Evolutionary conservation across 116 monocot genomes (phyloP).

Genomic region (Zostera marina): DNA sequence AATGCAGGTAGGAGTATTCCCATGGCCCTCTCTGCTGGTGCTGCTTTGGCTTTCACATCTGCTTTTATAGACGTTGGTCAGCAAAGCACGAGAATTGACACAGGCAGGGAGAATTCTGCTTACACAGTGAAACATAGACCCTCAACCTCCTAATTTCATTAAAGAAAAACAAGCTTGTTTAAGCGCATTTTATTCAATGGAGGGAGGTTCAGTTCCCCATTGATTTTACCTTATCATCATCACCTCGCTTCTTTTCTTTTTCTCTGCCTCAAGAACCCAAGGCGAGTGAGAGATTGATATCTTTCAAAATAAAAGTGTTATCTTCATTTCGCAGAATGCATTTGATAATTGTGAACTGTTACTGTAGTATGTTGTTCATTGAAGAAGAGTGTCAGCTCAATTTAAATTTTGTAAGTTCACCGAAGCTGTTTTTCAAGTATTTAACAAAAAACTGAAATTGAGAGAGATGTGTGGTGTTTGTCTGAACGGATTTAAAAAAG

Average conservation of each 20-base stretch:
- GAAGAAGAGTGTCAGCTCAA: too few species aligned
- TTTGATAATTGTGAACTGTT: not conserved
- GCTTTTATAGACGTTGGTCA: slow-evolving; percentile 44
- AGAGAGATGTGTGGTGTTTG: too few species aligned
- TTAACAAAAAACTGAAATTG: too few species aligned
- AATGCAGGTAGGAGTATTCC: slow-evolving; percentile 41
- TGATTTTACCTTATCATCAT: not conserved
- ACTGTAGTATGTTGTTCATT: not conserved
- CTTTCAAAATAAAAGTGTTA: not conserved
- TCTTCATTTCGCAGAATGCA: slow-evolving; percentile 1
- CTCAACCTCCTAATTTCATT: not conserved
- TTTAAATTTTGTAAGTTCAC: too few species aligned
- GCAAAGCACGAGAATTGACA: slow-evolving; percentile 33
- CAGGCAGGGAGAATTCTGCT: slow-evolving; percentile 32
- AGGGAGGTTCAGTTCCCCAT: too few species aligned
- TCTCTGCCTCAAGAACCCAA: not conserved
- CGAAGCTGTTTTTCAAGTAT: too few species aligned
- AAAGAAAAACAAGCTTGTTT: not conserved
- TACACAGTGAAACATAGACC: slow-evolving; percentile 40
- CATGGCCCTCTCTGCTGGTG: slow-evolving; percentile 32
- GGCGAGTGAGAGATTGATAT: not conserved
- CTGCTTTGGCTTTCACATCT: slow-evolving; percentile 46
- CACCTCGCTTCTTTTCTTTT: not conserved
- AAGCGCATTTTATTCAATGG: not conserved
- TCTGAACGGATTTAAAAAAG: too few species aligned